Conservation (phyloP, 2,329 filamentous ascomycete species). For the Dactylellina cionopaga region DNA sequence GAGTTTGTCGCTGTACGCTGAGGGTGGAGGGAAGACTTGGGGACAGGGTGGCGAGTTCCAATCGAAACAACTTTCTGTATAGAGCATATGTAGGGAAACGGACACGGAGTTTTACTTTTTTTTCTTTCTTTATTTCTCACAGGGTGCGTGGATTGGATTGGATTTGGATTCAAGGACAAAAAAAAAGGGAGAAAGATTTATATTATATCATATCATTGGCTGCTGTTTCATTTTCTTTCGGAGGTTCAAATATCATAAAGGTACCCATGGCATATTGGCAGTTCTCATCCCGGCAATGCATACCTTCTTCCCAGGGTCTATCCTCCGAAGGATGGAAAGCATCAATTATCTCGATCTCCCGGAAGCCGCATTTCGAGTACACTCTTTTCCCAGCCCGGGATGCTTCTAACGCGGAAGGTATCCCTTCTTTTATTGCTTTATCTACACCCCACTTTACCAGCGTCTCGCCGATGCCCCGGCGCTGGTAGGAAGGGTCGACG, state of each 20-base stretch:
- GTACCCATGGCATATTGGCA: constrained; percentile 43
- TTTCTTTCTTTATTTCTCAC: too few relatives aligned
- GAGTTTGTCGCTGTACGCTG: constrained; percentile 27
- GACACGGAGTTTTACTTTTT: too few relatives aligned
- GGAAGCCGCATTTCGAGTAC: constrained; percentile 41
- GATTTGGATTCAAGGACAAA: too few relatives aligned
- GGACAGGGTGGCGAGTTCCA: constrained; percentile 40
- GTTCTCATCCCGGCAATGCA: constrained; percentile 36
- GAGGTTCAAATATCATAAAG: constrained; percentile 43
- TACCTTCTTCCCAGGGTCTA: constrained; percentile 29
- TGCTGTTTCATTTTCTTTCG: too few relatives aligned
- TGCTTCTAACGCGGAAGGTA: constrained; percentile 35
- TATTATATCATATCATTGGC: background rate
- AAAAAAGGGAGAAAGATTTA: background rate
- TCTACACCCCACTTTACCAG: constrained; percentile 39
- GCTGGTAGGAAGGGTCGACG: constrained; percentile 44
- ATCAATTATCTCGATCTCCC: constrained; percentile 21
- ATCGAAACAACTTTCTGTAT: constrained; percentile 15
- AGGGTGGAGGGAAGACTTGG: constrained; percentile 42
- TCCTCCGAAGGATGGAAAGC: constrained; percentile 19
- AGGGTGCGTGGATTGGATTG: too few relatives aligned
- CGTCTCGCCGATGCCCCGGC: constrained; percentile 32
- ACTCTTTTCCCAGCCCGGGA: constrained; percentile 39
- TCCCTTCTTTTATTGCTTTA: constrained; percentile 16
- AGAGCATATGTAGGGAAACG: background rate